phyloP scores from a whole-genome alignment of 768 basidiomycete genomes.

The Mycena floridula region DNA sequence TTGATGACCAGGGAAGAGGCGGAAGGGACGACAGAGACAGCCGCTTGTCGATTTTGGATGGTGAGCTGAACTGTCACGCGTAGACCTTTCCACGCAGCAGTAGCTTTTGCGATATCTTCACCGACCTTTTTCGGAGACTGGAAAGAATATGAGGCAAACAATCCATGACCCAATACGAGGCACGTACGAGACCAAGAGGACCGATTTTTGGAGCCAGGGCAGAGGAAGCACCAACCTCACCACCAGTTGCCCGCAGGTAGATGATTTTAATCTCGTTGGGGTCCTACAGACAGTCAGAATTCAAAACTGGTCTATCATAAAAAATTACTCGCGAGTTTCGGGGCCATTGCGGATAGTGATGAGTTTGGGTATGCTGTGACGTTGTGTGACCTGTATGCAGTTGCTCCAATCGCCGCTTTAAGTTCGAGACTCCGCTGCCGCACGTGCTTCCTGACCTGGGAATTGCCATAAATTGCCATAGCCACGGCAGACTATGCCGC shows the following conservation, averaged over 20 bases:
- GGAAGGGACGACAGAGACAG: constrained; percentile 93
- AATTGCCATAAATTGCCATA: too few relatives aligned
- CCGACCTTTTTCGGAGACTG: constrained; percentile 99
- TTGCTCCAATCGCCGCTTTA: too few relatives aligned
- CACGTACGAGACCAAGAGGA: constrained; percentile 94
- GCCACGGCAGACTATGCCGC: neutral
- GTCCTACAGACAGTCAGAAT: constrained; percentile 48
- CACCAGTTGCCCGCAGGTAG: constrained; percentile 96
- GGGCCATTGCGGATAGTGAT: constrained; percentile 51
- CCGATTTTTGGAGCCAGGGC: constrained; percentile 99
- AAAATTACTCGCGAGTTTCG: constrained; percentile 60
- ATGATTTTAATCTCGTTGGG: constrained; percentile 98
- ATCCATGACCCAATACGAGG: neutral
- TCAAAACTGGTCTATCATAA: too few relatives aligned
- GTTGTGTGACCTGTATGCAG: too few relatives aligned
- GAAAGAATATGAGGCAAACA: constrained; percentile 1
- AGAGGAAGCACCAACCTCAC: constrained; percentile 98
- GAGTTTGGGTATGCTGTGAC: too few relatives aligned
- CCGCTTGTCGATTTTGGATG: constrained; percentile 99
- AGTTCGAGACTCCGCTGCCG: too few relatives aligned
- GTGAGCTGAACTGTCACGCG: constrained; percentile 98
- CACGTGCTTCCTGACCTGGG: too few relatives aligned
- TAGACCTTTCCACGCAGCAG: constrained; percentile 97
- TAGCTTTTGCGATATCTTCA: constrained; percentile 99
- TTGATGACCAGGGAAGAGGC: constrained; percentile 97